Conservation (phyloP, 2,329 filamentous ascomycete genomes). For the Pseudovirgaria hyperparasitica region DNA sequence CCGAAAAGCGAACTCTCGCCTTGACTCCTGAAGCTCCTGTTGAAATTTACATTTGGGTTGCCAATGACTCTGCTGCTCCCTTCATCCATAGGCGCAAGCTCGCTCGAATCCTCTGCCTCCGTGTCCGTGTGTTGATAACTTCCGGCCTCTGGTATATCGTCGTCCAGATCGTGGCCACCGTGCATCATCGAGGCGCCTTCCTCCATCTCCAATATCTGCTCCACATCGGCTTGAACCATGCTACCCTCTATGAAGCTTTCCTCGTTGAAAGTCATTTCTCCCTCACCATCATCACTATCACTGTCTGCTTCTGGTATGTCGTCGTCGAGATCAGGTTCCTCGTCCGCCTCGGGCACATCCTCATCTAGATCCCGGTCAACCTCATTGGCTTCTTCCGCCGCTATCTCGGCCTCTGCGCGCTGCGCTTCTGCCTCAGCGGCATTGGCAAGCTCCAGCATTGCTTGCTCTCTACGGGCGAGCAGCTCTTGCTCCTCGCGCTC, state of each 20-base stretch:
- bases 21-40: conserved; percentile 10
- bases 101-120: conserved; percentile 30
- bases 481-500: conserved; percentile 80
- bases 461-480: conserved; percentile 55
- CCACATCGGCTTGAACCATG: conserved; percentile 24
- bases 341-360: conserved; percentile 25
- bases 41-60: conserved; percentile 11
- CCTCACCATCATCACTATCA: conserved; percentile 35
- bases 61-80: conserved; percentile 2
- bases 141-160: conserved; percentile 39
- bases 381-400: conserved; percentile 26
- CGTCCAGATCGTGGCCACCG: conserved; percentile 37
- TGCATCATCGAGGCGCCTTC: conserved; percentile 34
- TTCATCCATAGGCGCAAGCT: conserved; percentile 9
- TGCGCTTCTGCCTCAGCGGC: conserved; percentile 35
- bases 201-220: conserved; percentile 28
- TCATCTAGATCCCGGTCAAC: conserved; percentile 29
- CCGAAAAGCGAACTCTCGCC: conserved; percentile 24
- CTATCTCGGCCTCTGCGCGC: conserved; percentile 26
- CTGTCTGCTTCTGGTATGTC: conserved; percentile 15
- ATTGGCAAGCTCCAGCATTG: conserved; percentile 58
- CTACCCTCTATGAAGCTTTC: conserved; percentile 35
- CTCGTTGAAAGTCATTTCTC: conserved; percentile 37
- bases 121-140: conserved; percentile 43
- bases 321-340: conserved; percentile 20